phyloP scores from a whole-genome alignment of 495 filamentous ascomycete species.

The Penicillium verhagenii region DNA sequence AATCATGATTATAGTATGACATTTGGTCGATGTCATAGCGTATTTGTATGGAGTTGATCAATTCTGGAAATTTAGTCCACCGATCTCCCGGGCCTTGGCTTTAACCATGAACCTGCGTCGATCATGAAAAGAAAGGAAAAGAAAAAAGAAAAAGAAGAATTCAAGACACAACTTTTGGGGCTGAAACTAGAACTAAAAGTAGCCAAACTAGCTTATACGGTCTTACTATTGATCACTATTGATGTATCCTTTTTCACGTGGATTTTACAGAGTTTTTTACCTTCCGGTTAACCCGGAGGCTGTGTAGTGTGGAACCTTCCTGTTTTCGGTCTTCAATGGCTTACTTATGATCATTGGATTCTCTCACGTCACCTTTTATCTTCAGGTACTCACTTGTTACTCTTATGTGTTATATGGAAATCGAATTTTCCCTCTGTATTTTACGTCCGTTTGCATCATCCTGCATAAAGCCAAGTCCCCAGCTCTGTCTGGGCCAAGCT shows the following conservation, averaged over 20 bases:
- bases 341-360: not conserved
- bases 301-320: slow-evolving; percentile 36
- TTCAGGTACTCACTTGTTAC: not conserved
- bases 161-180: not conserved
- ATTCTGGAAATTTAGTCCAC: slow-evolving; percentile 6
- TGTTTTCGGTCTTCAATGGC: slow-evolving; percentile 11
- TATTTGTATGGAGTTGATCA: not conserved
- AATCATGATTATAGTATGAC: slow-evolving; percentile 1
- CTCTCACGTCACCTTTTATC: not conserved
- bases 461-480: not conserved
- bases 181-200: not conserved
- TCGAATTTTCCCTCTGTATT: no score
- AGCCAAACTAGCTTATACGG: not conserved
- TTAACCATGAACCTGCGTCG: slow-evolving; percentile 3
- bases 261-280: slow-evolving; percentile 6
- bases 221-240: no score
- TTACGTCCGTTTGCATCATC: not conserved
- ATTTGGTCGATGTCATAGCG: not conserved
- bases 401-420: no score
- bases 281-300: slow-evolving; percentile 35
- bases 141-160: not conserved
- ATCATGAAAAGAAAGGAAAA: not conserved
- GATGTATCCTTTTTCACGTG: slow-evolving; percentile 1
- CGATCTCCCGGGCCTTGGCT: slow-evolving; percentile 16
- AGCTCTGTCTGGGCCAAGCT: not conserved